A percentile compares a stretch with the other conserved stretches of the same genome.
Evolutionary conservation across 2,329 filamentous ascomycete species (phyloP).

Genomic region (Simplicillium aogashimaense): DNA sequence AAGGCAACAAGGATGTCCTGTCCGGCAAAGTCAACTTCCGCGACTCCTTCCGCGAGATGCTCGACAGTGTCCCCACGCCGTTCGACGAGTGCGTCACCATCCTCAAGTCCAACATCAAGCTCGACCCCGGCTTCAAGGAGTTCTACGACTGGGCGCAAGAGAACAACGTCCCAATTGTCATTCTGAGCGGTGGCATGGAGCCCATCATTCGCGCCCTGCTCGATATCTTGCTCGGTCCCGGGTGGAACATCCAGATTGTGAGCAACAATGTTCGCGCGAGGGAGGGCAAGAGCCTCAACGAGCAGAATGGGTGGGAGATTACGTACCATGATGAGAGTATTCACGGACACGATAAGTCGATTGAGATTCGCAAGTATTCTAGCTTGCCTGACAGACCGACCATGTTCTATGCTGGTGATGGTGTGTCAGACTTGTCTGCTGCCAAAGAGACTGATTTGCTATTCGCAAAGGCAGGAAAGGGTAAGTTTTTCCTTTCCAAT

Average conservation of each 20-base stretch:
- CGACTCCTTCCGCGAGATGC: slow-evolving; percentile 84
- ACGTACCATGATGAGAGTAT: slow-evolving; percentile 77
- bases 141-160: slow-evolving; percentile 77
- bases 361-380: slow-evolving; percentile 82
- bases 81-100: slow-evolving; percentile 74
- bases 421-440: slow-evolving; percentile 84
- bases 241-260: slow-evolving; percentile 79
- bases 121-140: slow-evolving; percentile 79
- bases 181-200: slow-evolving; percentile 86
- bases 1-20: slow-evolving; percentile 71
- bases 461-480: slow-evolving; percentile 85
- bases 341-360: slow-evolving; percentile 95
- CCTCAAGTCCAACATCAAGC: slow-evolving; percentile 71
- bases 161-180: slow-evolving; percentile 84
- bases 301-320: slow-evolving; percentile 79
- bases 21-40: slow-evolving; percentile 63
- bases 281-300: slow-evolving; percentile 62
- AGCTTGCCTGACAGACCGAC: slow-evolving; percentile 66
- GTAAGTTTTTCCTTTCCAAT: slow-evolving; percentile 35
- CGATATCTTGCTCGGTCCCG: slow-evolving; percentile 65
- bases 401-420: slow-evolving; percentile 92
- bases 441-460: slow-evolving; percentile 87
- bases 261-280: slow-evolving; percentile 67
- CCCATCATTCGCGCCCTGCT: slow-evolving; percentile 83
- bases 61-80: slow-evolving; percentile 73